Percentiles rank a stretch among this genome's conserved stretches.
Evolutionary conservation across 805 yeast species (phyloP).

Genomic region (Hemisphaericaspora nanyangensis): DNA sequence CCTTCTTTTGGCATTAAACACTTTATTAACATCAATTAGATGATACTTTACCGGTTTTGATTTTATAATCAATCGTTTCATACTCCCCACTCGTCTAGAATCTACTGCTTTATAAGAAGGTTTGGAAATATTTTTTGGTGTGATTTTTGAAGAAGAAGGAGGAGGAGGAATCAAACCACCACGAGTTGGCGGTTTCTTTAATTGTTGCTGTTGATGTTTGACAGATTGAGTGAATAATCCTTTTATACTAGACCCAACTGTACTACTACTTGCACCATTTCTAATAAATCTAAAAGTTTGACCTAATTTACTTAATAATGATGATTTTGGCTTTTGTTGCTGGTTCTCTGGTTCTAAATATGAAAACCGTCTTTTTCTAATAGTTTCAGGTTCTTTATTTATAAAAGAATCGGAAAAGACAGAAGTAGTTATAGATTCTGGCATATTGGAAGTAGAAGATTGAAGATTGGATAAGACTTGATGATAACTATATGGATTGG

Average conservation of each 20-base stretch:
- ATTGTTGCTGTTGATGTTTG: conserved; percentile 6
- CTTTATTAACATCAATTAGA: conserved; percentile 39
- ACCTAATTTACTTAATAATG: conserved; percentile 30
- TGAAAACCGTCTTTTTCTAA: conserved; percentile 17
- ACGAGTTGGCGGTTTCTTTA: background rate
- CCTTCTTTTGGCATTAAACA: conserved; percentile 31
- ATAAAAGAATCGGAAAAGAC: conserved; percentile 16
- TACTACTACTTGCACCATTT: conserved; percentile 10
- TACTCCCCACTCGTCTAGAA: conserved; percentile 20
- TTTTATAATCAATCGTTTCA: conserved; percentile 35
- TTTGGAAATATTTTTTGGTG: conserved; percentile 6
- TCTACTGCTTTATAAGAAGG: conserved; percentile 11
- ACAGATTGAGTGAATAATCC: conserved; percentile 30
- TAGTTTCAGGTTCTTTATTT: conserved; percentile 5
- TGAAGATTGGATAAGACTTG: conserved; percentile 20
- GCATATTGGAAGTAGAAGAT: conserved; percentile 21
- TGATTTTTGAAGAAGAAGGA: background rate
- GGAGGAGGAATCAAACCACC: background rate
- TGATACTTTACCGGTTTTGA: conserved; percentile 40
- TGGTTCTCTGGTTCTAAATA: conserved; percentile 11
- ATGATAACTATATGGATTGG: conserved; percentile 30
- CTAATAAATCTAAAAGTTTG: conserved; percentile 32
- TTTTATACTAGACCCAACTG: conserved; percentile 14
- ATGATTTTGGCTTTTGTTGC: conserved; percentile 15
- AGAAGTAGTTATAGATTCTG: conserved; percentile 29